phyloP scores from a whole-genome alignment of 2,329 filamentous ascomycete species.

The Mycosphaerella sp. region DNA sequence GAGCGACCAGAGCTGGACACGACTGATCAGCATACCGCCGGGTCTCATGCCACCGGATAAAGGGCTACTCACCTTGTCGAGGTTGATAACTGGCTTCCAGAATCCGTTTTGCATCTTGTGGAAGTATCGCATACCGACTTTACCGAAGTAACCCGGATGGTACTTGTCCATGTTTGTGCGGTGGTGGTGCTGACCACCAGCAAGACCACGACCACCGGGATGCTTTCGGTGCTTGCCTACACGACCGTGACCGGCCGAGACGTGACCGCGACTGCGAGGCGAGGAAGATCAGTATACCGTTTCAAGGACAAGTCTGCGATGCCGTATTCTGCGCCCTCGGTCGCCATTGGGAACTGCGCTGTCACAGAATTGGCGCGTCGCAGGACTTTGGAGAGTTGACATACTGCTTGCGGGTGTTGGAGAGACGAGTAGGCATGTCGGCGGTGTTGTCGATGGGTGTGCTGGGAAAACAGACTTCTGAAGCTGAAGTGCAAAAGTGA shows the following conservation, averaged over 20 bases:
- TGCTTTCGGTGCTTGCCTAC: conserved; percentile 97
- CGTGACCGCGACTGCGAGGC: conserved; percentile 74
- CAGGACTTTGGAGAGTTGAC: conserved; percentile 35
- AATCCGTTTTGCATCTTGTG: conserved; percentile 92
- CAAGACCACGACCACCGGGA: conserved; percentile 73
- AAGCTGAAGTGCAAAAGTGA: not conserved
- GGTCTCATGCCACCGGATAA: not conserved
- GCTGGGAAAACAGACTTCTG: not conserved
- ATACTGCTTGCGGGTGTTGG: conserved; percentile 73
- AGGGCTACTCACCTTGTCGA: conserved; percentile 71
- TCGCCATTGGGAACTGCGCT: not conserved
- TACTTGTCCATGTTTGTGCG: conserved; percentile 88
- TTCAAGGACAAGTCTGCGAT: not conserved
- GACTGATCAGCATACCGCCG: not conserved
- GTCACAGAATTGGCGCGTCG: not conserved
- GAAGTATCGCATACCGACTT: conserved; percentile 63
- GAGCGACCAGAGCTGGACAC: conserved; percentile 78
- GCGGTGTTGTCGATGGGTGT: conserved; percentile 16
- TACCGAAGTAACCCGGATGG: conserved; percentile 93
- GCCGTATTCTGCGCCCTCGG: not conserved
- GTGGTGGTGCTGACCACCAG: conserved; percentile 99
- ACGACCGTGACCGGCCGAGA: conserved; percentile 97
- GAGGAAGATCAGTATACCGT: conserved; percentile 1
- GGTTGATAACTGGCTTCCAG: conserved; percentile 98
- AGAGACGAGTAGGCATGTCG: conserved; percentile 65